These are phyloP conservation scores for Gracilaria caudata DNA, from an alignment of 23 red algal genomes.

Conservation along the genomic window DNA sequence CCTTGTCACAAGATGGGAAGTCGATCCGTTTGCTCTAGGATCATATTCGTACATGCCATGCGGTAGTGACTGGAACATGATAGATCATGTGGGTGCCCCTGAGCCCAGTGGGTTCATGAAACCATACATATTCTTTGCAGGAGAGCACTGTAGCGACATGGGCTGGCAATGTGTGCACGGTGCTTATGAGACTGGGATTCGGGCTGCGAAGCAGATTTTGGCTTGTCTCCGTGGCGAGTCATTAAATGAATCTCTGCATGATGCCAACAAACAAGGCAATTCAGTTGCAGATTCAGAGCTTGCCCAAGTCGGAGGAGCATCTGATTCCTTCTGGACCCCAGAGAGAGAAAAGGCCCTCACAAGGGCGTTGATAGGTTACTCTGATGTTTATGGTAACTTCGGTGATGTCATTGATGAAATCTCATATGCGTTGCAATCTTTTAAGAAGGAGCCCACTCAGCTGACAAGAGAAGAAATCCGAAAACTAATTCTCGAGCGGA, in stretches of 20 bases:
- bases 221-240: constrained; percentile 5
- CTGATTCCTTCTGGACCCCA: constrained; percentile 51
- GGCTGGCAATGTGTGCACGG: constrained; percentile 83
- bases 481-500: constrained; percentile 33
- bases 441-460: constrained; percentile 62
- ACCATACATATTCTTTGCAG: constrained; percentile 79
- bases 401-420: constrained; percentile 62
- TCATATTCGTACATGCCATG: constrained; percentile 86
- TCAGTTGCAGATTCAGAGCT: neutral
- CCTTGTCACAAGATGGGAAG: constrained; percentile 84
- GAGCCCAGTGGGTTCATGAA: constrained; percentile 61
- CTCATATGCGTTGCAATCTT: constrained; percentile 42
- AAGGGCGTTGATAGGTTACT: constrained; percentile 56
- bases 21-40: constrained; percentile 71
- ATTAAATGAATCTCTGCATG: neutral
- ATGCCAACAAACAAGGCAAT: neutral
- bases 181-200: constrained; percentile 81
- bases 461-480: constrained; percentile 37
- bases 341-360: constrained; percentile 58
- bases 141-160: constrained; percentile 61
- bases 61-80: constrained; percentile 67
- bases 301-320: neutral
- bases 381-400: constrained; percentile 63
- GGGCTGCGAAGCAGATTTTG: constrained; percentile 42
- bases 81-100: constrained; percentile 57